Base-by-base conservation (phyloP, 345 rosid species). In the Populus davidiana region DNA sequence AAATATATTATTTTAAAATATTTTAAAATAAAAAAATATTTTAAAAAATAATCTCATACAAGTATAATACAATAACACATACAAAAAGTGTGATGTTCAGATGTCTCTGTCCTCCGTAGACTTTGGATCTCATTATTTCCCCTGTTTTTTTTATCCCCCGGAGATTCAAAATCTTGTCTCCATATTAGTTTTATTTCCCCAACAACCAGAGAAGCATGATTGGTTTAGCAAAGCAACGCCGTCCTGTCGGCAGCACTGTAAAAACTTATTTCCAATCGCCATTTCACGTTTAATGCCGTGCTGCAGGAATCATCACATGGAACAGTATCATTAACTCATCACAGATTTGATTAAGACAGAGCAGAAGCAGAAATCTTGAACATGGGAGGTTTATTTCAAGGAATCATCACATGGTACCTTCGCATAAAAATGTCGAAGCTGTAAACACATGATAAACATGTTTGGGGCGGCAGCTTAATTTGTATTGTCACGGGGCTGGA, bases 391-490 rank as follows among this genome's bases (percentile, higher is more conserved):
- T 50, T 50, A 0, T 18, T 49, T 31, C 33, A 31, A 31, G 33
- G 33, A 31, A 31, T 31, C 33, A 31, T 31, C 33, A 31, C 33
- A 31, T 31, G 33, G 33, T 33, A 5, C 36, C 36, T 33, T 33
- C 1, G 23, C 2, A n/a, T 18, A 17, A 20, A 52, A 20, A 52
- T 1, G 5, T 52, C 59, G 2, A 6, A 52, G 4, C 23, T 20
- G 2, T 18, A 20, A 18, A 52, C 2, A 20, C 6, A 17, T 17
- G 23, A 18, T 52, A 20, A 1, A 52, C 23, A 8, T 6, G 59
- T 2, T 0, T 2, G 0, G 3, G 59, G 7, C 7, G 7, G 3
- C 8, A 39, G 0, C 43, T 6, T 1, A 39, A 39, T 8, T 39
- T 6, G 43, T 39, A 6, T 9, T 39, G 5, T 47, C 52, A 14